Conservation (phyloP, 148 eudicot genomes). For the Cornus suecica region DNA sequence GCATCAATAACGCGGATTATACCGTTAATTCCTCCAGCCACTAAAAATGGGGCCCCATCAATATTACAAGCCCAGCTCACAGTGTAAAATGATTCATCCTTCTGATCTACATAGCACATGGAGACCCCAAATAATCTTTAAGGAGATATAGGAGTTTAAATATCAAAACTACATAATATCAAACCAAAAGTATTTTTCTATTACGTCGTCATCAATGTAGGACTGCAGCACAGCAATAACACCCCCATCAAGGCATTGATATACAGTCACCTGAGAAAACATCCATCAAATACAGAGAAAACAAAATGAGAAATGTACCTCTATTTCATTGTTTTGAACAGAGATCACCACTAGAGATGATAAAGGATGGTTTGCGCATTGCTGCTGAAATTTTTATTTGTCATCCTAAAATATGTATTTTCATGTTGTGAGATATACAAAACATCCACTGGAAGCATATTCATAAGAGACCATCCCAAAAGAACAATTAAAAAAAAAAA, state of each 20-base stretch:
- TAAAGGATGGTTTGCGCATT: neutral
- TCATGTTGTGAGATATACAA: neutral
- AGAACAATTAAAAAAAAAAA: no score
- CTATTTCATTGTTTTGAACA: neutral
- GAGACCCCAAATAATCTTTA: conserved; percentile 13
- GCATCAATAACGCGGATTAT: conserved; percentile 87
- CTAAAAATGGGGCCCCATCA: conserved; percentile 80
- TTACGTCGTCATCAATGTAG: conserved; percentile 93
- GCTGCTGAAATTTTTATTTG: neutral
- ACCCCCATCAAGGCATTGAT: conserved; percentile 92
- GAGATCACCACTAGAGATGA: neutral
- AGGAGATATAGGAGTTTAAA: conserved; percentile 5
- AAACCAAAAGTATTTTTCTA: conserved; percentile 11
- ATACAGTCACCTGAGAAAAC: conserved; percentile 69
- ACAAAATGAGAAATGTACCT: conserved; percentile 6
- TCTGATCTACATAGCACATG: conserved; percentile 54
- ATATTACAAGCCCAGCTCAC: conserved; percentile 91
- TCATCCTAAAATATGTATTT: neutral
- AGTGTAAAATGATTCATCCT: conserved; percentile 96
- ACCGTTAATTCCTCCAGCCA: conserved; percentile 95
- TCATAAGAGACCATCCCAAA: no score
- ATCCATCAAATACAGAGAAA: conserved; percentile 5
- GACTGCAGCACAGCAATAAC: conserved; percentile 93
- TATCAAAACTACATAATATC: conserved; percentile 1
- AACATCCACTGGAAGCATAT: no score